Base-by-base conservation (phyloP, 1,284 basidiomycete genomes). In the Agaricales sp. region DNA sequence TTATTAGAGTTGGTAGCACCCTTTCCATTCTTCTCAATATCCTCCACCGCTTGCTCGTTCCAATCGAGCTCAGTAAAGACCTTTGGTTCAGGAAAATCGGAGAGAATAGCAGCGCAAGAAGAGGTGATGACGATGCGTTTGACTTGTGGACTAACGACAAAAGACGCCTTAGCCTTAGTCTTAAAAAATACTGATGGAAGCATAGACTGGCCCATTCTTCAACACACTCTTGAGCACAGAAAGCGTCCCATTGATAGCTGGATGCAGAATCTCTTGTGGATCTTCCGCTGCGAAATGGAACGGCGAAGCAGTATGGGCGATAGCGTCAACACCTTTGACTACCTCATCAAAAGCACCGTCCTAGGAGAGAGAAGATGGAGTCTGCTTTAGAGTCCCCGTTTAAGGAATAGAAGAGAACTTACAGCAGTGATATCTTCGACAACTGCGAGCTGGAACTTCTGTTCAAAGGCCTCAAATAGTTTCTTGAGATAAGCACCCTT, bases 281-380 rank as follows among this genome's bases (percentile, higher is more conserved):
- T 70, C 65, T 14, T 63, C 56, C 2, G 63, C 66, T 2, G 63
- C 56, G 4, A 67, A 56, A 24, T 66, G 61, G 50, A 67, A 68
- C 13, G 75, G 77, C 0, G 74, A 74, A 0, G 76, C 76, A 2
- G 67, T 71, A 59, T 80, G 78, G 45, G 66, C 66, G 19, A 85
- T 69, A 4, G 68, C 79, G 52, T 79, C 74, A 12, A 83, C 76
- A 0, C 69, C 81, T 56, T 76, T 74, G 51, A 85, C 80, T 1
- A 78, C 80, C 23, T 80, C 74, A 54, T 83, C 79, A 52, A 83
- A 84, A 2, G 74, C 78, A 2, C 75, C 76, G 1, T 69, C 67
- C 77, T 78, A 52, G 4, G n/a, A 47, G 38, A 41, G 30, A 3
- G 22, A n/a, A 14, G 3, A 21, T 19, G 26, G 20, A 8, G 8